Percentiles rank a stretch among this genome's conserved stretches.
Conservation (phyloP, 2,329 filamentous ascomycete genomes). For the Pseudofabraea citricarpa region DNA sequence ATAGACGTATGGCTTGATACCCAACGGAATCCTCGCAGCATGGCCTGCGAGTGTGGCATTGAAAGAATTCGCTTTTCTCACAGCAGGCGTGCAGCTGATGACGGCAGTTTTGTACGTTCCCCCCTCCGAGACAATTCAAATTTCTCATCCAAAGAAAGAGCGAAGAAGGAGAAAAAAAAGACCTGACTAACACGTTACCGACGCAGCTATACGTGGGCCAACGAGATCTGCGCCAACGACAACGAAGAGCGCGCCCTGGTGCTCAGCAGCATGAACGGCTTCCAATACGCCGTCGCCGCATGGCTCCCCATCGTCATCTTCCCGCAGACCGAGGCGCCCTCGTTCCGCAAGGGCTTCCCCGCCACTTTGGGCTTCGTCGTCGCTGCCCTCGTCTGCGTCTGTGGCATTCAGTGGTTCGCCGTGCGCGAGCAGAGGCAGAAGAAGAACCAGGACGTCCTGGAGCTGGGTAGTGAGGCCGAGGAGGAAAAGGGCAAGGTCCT, state of each 20-base stretch:
- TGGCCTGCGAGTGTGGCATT: slow-evolving; percentile 20
- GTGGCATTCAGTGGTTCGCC: slow-evolving; percentile 4
- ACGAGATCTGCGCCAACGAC: slow-evolving; percentile 28
- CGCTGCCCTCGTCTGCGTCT: slow-evolving; percentile 8
- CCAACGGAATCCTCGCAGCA: slow-evolving; percentile 28
- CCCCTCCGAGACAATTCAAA: neutral
- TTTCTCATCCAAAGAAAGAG: too few relatives aligned
- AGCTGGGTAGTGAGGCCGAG: neutral
- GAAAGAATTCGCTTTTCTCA: slow-evolving; percentile 28
- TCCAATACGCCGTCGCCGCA: slow-evolving; percentile 27
- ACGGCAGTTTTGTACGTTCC: slow-evolving; percentile 29
- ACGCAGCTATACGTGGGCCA: slow-evolving; percentile 29
- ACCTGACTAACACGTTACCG: too few relatives aligned
- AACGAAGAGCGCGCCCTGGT: slow-evolving; percentile 29
- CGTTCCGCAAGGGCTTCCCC: slow-evolving; percentile 18
- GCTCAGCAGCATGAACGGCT: slow-evolving; percentile 28
- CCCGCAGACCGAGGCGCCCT: slow-evolving; percentile 28
- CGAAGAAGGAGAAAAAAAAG: too few relatives aligned
- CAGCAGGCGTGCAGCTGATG: slow-evolving; percentile 26
- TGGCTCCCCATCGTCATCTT: slow-evolving; percentile 30
- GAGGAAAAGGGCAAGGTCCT: neutral
- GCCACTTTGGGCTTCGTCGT: slow-evolving; percentile 11
- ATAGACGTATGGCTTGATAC: slow-evolving; percentile 24
- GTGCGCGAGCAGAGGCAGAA: neutral
- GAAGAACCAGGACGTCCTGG: neutral